Conservation (phyloP, 352 stramenopile species). For the Phytophthora citrophthora region DNA sequence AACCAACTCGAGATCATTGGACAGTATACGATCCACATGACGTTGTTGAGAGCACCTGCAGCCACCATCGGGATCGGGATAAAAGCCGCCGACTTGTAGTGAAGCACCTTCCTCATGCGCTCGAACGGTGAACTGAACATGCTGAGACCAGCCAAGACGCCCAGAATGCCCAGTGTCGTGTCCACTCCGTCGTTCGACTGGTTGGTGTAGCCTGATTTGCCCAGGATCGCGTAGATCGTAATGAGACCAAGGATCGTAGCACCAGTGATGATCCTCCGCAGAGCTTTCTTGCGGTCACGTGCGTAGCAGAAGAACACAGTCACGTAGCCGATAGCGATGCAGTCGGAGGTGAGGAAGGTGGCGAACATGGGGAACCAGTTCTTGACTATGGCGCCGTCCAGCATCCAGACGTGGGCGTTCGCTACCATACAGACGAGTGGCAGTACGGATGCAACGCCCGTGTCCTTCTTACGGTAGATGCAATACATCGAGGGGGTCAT, state of each 20-base stretch:
- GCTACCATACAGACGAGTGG: constrained; percentile 42
- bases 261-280: constrained; percentile 20
- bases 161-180: constrained; percentile 37
- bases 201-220: constrained; percentile 30
- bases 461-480: constrained; percentile 44
- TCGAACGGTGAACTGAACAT: constrained; percentile 49
- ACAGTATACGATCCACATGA: constrained; percentile 45
- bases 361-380: constrained; percentile 52
- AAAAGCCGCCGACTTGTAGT: constrained; percentile 41
- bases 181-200: constrained; percentile 39
- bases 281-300: constrained; percentile 31
- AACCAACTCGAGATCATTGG: constrained; percentile 47
- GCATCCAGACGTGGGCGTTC: constrained; percentile 46
- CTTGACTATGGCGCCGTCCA: constrained; percentile 35
- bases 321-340: constrained; percentile 34
- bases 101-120: constrained; percentile 39
- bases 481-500: constrained; percentile 41
- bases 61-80: constrained; percentile 45
- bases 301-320: constrained; percentile 35
- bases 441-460: constrained; percentile 39
- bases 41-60: constrained; percentile 38
- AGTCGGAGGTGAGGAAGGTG: constrained; percentile 38
- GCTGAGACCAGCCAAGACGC: constrained; percentile 29
- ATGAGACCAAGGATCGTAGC: constrained; percentile 27
- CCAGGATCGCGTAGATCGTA: constrained; percentile 35